phyloP scores from a whole-genome alignment of 352 stramenopile species.

The Globisporangium radiosum region DNA sequence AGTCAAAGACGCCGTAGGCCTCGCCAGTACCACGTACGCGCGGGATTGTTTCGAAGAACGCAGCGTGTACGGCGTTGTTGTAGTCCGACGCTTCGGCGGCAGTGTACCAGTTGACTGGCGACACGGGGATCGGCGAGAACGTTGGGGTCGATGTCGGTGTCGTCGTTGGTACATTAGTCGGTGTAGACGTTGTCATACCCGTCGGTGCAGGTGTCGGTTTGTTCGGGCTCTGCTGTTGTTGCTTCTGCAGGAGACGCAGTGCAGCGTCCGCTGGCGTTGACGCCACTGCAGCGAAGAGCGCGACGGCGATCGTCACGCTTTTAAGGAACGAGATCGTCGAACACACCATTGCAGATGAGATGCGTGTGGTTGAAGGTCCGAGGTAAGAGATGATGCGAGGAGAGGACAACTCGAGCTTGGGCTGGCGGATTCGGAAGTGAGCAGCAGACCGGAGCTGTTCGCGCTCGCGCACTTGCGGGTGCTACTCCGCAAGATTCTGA shows the following conservation, averaged over 20 bases:
- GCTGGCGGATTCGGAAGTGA: not conserved
- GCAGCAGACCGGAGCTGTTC: too few species aligned
- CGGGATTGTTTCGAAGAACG: constrained; percentile 29
- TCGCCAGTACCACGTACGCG: constrained; percentile 26
- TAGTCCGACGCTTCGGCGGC: constrained; percentile 45
- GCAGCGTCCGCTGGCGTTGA: not conserved
- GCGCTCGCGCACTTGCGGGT: too few species aligned
- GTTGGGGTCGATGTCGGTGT: not conserved
- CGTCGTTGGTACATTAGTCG: too few species aligned
- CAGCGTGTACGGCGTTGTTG: constrained; percentile 45
- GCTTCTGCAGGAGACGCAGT: not conserved
- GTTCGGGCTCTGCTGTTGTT: constrained; percentile 1
- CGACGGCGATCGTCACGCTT: not conserved
- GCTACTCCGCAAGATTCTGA: too few species aligned
- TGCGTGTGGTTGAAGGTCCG: too few species aligned
- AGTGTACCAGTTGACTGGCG: constrained; percentile 24
- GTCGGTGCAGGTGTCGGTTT: not conserved
- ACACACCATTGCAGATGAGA: not conserved
- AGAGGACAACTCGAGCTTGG: not conserved
- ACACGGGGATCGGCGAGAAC: constrained; percentile 1
- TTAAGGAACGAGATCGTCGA: constrained; percentile 3
- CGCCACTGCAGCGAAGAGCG: not conserved
- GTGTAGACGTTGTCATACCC: too few species aligned
- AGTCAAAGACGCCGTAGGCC: constrained; percentile 51
- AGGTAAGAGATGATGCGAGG: too few species aligned